Base-by-base conservation (phyloP, 805 yeast genomes). In the Candida wancherniae region DNA sequence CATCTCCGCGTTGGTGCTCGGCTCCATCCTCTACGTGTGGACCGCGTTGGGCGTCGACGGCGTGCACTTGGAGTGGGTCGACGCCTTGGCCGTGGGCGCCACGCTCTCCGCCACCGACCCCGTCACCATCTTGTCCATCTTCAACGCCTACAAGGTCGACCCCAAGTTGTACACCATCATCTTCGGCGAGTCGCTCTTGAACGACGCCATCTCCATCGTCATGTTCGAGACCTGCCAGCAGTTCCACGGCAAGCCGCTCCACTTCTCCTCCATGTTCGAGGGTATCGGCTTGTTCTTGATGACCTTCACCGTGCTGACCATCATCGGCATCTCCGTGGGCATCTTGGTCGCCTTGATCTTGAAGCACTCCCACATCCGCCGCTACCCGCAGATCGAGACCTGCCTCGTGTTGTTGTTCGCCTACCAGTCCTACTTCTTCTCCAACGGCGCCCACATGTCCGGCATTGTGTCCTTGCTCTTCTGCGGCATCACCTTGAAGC, bases 381-480 rank as follows among this genome's bases (percentile, higher is more conserved):
- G 97, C 47, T 86, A 84, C 55, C 97, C 97, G n/a, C 94, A 87
- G 55, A 85, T 92, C 49, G 99, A 92, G 64, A 84, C 97, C 17
- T 94, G 97, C 57, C 56, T 92, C 33, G 94, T 92, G 17, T 62
- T 92, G 26, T 62, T 92, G 45, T 79, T 88, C 54, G 97, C 97
- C 11, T 92, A 92, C 55, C 95, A 87, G 49, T 86, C 97, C 0
- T 92, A 92, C 58, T 92, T 92, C 67, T 92, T 92, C 59, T 88
- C 97, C 24, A 92, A 92, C 52, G 99, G 98, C 29, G 94, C 97
- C 49, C 98, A 94, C 56, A 92, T 92, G 98, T 88, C 97, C 5
- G 99, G 99, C 26, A 90, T 90, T 43, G 97, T 90, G 5, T 87
- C 97, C 2, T 67, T 92, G 44, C 63, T 92, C 44, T 92, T 92